Evolutionary conservation across 495 filamentous ascomycete genomes (phyloP), one percentile per base, ranked within the genome.

Genomic region (Tuber melanosporum): DNA sequence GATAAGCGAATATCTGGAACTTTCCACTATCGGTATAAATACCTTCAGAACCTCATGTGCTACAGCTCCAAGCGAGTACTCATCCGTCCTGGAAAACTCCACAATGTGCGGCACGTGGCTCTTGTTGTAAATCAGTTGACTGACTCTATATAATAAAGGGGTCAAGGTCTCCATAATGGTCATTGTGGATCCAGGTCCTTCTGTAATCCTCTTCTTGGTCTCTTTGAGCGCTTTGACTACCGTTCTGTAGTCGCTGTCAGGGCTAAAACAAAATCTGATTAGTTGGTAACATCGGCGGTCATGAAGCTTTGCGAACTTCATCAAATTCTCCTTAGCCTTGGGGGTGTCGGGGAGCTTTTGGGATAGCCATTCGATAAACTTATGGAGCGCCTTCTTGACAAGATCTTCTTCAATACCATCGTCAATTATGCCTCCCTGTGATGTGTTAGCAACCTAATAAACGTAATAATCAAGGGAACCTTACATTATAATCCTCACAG

Each of bases 81-180:
- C 91, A 82, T 97, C 91, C 4, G 90, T 92, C 77, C 92, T 90
- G 0, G 94, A 93, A 78, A 91, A 91, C 75, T 92, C 91, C 87
- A 98, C 92, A 78, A 98, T 94, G 2, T 93, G 90, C 2, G 94
- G 90, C 17, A 98, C 91, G 80, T 98, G 95, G 82, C 94, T 97
- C 76, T 91, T 90, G 85, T 98, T 99, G 85, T 95, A 97, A 71
- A 97, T 86, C 49, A 98, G 87, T 71, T 92, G 91, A 47, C 92
- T 90, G 70, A 90, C 90, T 46, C 94, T 90, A 80, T 96, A 97
- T 22, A 98, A 85, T 5, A 98, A 86, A n/a, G 94, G 91, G 6
- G 90, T 89, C 41, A 98, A 80, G 0, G 93, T 94, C 41, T 97
- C 93, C 17, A 94, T 85, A 44, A 97, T 85, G 14, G 84, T 85